Evolutionary conservation across 202 grass and related monocot species (phyloP).

Genomic region (Musa balbisiana): DNA sequence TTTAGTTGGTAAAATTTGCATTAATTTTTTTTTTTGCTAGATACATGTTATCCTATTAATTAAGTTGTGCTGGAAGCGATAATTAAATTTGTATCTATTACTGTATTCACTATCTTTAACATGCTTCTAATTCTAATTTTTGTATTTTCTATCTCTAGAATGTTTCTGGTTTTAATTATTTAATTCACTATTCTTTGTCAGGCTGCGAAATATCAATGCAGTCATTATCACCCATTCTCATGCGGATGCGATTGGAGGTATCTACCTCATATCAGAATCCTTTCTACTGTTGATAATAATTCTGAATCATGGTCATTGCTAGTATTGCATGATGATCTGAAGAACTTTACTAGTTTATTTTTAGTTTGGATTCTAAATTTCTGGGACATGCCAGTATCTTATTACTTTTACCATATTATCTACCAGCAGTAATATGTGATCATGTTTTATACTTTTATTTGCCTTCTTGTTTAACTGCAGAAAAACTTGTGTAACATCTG

Average conservation of each 20-base stretch:
- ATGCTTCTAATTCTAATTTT: background rate
- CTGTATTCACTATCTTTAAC: background rate
- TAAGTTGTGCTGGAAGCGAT: too few relatives aligned
- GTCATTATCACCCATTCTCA: constrained; percentile 95
- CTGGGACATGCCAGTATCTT: background rate
- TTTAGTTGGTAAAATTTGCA: too few relatives aligned
- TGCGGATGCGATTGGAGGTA: constrained; percentile 95
- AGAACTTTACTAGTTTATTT: background rate
- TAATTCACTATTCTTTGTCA: constrained; percentile 17
- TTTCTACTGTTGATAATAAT: background rate
- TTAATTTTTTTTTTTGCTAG: too few relatives aligned
- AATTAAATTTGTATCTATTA: background rate
- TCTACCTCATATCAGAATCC: constrained; percentile 16
- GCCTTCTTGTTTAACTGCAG: too few relatives aligned
- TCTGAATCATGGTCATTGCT: background rate
- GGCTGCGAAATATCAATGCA: constrained; percentile 64
- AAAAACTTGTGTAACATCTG: too few relatives aligned
- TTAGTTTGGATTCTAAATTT: background rate
- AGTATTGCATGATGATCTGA: background rate
- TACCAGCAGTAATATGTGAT: background rate
- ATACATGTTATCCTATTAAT: too few relatives aligned
- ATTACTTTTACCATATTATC: background rate
- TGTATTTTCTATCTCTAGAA: background rate
- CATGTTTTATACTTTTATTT: background rate
- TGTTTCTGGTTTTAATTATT: constrained; percentile 11